Percentiles rank a stretch among this genome's conserved stretches.
Conservation (phyloP, 2,329 filamentous ascomycete species). For the Trichoderma pleuroti region DNA sequence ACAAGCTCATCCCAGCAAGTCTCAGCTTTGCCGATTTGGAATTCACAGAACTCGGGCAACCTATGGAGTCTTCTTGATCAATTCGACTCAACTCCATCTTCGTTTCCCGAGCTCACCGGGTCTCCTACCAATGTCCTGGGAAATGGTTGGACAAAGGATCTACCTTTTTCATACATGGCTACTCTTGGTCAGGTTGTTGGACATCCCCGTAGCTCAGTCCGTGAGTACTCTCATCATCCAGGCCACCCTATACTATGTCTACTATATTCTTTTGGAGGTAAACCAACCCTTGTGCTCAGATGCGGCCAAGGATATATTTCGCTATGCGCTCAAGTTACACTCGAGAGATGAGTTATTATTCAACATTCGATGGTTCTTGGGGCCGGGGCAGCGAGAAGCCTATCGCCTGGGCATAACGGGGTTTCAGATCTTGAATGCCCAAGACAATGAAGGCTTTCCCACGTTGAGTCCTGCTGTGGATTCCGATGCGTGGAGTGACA, state of each 20-base stretch:
- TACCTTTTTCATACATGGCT: not conserved
- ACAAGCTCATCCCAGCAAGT: not conserved
- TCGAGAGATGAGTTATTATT: not conserved
- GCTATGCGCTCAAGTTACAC: not conserved
- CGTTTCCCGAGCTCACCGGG: not conserved
- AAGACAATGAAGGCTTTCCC: not conserved
- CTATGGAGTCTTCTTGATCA: not conserved
- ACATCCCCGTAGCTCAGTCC: not conserved
- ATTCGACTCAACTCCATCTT: not conserved
- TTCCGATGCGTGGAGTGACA: not conserved
- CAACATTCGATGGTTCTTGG: not conserved
- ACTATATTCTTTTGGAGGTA: not conserved
- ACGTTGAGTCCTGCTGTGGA: not conserved
- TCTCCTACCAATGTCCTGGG: not conserved
- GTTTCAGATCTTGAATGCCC: not conserved
- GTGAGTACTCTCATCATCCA: not conserved
- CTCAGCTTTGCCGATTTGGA: not conserved
- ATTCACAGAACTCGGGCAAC: not conserved
- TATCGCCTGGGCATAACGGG: not conserved
- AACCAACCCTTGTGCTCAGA: not conserved
- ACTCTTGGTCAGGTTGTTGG: not conserved
- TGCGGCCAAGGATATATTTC: not conserved
- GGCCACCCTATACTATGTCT: not conserved
- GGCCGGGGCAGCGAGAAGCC: not conserved
- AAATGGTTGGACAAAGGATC: not conserved